Evolutionary conservation across 345 rosid genomes (phyloP), one percentile per base, ranked within the genome.

Genomic region (Brassica rapa): DNA sequence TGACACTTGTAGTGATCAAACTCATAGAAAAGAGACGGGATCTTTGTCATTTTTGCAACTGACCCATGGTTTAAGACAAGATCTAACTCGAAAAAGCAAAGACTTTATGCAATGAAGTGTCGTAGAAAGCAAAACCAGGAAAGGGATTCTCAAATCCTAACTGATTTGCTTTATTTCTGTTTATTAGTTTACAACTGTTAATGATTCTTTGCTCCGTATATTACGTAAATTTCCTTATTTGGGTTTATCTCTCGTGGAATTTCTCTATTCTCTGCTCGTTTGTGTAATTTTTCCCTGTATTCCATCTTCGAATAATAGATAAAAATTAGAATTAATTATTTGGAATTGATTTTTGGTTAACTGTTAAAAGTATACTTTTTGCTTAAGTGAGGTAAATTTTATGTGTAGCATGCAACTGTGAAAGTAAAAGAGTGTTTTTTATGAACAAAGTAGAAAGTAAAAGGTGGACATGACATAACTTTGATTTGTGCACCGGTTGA

Each of bases 401-500:
- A 68, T 43, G 24, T 62, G 4, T 51, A 33, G 70, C 39, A 32
- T 62, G 15, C 29, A 68, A 14, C 12, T 60, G 46, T 25, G 33
- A 70, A 72, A 59, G 62, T 29, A 39, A 55, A 65, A 57, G 53
- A 64, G 23, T 53, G 12, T 1, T 9, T 49, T 37, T 64, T 62
- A 37, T 25, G 65, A 70, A 63, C 10, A 63, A 71, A 64, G 61
- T 37, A 55, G 76, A 77, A 77, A 77, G 67, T 77, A 77, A 77
- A 77, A 71, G 81, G 76, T 77, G 39, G 29, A 25, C 29, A 25
- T 25, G 29, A 25, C 4, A 25, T 25, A 25, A 25, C 29, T 25
- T 25, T 25, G 0, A 0, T 25, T 25, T 25, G 29, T 4, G 29
- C 29, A 25, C 29, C 29, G 81, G 76, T 77, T 55, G 81, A 77